These are phyloP conservation scores for Luffa acutangula DNA, from an alignment of 306 rosid genomes.

Conservation along the genomic window DNA sequence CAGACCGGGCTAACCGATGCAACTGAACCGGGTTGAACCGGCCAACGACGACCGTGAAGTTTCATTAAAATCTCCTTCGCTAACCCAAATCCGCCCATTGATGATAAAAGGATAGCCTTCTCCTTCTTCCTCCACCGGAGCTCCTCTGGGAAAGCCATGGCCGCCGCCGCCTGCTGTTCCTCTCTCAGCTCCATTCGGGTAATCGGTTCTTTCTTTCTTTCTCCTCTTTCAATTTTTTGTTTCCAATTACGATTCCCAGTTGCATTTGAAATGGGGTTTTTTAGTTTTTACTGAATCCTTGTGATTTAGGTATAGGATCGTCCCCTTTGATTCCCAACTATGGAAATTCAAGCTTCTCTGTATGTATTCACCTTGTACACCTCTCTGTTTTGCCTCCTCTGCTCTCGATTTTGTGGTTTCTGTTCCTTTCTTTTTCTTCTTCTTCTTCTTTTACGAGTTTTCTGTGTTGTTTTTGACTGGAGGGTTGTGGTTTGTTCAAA, in stretches of 20 bases:
- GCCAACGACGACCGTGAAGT: not conserved
- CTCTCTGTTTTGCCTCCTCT: not conserved
- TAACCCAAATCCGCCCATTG: not conserved
- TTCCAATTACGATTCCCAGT: not conserved
- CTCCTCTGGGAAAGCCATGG: constrained; percentile 12
- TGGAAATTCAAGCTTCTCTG: constrained; percentile 13
- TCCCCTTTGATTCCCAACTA: constrained; percentile 11
- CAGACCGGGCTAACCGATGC: not conserved
- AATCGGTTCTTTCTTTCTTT: constrained; percentile 27
- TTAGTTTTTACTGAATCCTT: not conserved
- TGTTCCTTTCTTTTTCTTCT: not conserved
- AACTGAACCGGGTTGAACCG: not conserved
- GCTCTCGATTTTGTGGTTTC: not conserved
- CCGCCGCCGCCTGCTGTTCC: constrained; percentile 14
- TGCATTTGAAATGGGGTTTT: not conserved
- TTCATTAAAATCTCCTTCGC: too few species aligned
- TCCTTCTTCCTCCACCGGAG: not conserved
- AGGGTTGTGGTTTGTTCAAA: not conserved
- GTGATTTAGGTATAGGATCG: constrained; percentile 17
- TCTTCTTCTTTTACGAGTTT: not conserved
- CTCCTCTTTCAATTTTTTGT: not conserved
- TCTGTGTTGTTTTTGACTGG: not conserved
- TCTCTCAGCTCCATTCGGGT: constrained; percentile 19
- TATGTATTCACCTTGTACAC: constrained; percentile 10
- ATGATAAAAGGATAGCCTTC: constrained; percentile 1